These are phyloP conservation scores for Heritiera littoralis DNA, from an alignment of 345 rosid genomes.

Conservation along the genomic window DNA sequence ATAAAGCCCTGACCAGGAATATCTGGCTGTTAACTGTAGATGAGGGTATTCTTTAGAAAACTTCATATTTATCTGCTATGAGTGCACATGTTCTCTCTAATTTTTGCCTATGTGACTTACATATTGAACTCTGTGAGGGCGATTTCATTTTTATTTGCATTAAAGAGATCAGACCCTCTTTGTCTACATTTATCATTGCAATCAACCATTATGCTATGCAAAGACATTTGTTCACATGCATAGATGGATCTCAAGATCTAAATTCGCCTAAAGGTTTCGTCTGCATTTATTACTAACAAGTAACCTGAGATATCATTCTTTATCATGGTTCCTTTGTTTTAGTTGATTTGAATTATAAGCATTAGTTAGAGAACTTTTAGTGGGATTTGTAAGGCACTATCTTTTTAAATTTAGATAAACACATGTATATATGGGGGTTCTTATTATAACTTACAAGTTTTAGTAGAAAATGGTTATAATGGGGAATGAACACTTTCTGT, in stretches of 20 bases:
- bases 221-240: background rate
- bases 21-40: slow-evolving; percentile 56
- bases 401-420: background rate
- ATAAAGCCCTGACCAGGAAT: slow-evolving; percentile 56
- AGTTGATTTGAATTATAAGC: background rate
- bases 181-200: slow-evolving; percentile 7
- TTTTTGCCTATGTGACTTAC: background rate
- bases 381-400: background rate
- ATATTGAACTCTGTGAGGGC: background rate
- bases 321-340: background rate
- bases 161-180: background rate
- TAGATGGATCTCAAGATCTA: background rate
- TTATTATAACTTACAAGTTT: background rate
- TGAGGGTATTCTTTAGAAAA: slow-evolving; percentile 37
- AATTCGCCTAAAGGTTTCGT: background rate
- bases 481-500: background rate
- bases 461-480: background rate
- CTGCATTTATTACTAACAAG: background rate
- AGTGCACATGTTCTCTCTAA: background rate
- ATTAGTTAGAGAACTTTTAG: background rate
- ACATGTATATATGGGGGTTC: background rate
- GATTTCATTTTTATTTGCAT: background rate
- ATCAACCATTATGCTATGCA: background rate
- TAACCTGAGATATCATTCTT: background rate
- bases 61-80: background rate